A percentile compares a stretch with the other conserved stretches of the same genome.
These are phyloP conservation scores for Penicillium sp. DNA, from an alignment of 2,329 filamentous ascomycete species.

Conservation along the genomic window DNA sequence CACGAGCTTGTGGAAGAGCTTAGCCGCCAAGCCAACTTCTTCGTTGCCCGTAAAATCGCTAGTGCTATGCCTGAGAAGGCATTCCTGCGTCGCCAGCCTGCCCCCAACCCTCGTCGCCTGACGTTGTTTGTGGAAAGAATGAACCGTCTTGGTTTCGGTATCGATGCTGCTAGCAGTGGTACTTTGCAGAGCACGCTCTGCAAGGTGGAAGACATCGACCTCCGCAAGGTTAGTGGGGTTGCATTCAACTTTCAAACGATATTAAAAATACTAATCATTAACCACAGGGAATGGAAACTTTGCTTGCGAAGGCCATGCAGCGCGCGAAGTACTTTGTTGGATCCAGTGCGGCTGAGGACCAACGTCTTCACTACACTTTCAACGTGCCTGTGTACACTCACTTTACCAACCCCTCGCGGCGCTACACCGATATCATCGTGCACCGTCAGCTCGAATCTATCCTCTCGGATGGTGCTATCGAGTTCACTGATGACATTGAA, in stretches of 20 bases:
- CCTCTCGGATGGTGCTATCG: slow-evolving; percentile 76
- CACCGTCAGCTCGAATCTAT: slow-evolving; percentile 91
- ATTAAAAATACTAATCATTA: slow-evolving; percentile 11
- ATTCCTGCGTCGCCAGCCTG: slow-evolving; percentile 79
- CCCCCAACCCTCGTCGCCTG: slow-evolving; percentile 84
- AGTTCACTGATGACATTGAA: slow-evolving; percentile 88
- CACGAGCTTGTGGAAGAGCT: slow-evolving; percentile 95
- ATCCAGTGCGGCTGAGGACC: slow-evolving; percentile 72
- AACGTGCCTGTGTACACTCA: slow-evolving; percentile 96
- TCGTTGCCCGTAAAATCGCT: slow-evolving; percentile 81
- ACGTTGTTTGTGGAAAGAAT: slow-evolving; percentile 91
- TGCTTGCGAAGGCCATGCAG: slow-evolving; percentile 92
- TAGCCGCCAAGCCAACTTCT: slow-evolving; percentile 86
- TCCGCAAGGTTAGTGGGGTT: slow-evolving; percentile 67
- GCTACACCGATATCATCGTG: slow-evolving; percentile 92
- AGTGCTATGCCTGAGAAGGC: slow-evolving; percentile 86
- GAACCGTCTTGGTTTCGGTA: slow-evolving; percentile 84
- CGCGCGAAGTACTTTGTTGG: slow-evolving; percentile 93
- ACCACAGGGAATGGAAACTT: slow-evolving; percentile 81
- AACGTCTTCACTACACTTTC: slow-evolving; percentile 85
- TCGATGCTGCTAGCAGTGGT: slow-evolving; percentile 87
- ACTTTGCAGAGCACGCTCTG: slow-evolving; percentile 93
- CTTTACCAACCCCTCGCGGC: slow-evolving; percentile 91
- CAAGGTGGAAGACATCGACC: slow-evolving; percentile 81
- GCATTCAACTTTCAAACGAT: not conserved